Conservation (phyloP, 2,329 filamentous ascomycete genomes). For the Aspergillus clavatus region DNA sequence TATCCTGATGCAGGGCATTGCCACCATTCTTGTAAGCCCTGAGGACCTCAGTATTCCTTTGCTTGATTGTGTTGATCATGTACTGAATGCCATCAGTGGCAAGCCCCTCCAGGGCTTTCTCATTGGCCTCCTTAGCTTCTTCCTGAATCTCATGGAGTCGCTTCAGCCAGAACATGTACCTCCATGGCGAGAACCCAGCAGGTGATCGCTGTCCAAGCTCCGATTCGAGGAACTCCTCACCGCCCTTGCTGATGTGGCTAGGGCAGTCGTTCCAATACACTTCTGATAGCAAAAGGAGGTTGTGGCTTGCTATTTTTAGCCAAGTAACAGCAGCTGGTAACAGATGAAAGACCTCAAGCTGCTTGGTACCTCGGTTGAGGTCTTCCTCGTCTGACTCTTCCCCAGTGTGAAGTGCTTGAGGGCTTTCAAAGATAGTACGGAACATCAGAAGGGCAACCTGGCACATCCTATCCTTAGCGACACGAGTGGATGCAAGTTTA, state of each 20-base stretch:
- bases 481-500: conserved; percentile 21
- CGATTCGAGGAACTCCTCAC: conserved; percentile 17
- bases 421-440: conserved; percentile 13
- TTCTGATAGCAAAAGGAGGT: conserved; percentile 19
- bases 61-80: conserved; percentile 13
- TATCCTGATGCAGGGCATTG: conserved; percentile 8
- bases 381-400: conserved; percentile 17
- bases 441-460: conserved; percentile 17
- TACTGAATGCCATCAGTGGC: conserved; percentile 16
- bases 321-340: conserved; percentile 17
- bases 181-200: conserved; percentile 21
- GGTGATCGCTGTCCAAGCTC: conserved; percentile 21
- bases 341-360: conserved; percentile 12
- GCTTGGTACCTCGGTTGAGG: conserved; percentile 2
- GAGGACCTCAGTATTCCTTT: conserved; percentile 16
- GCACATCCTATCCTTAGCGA: conserved; percentile 16
- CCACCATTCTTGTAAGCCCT: conserved; percentile 7
- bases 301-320: conserved; percentile 13
- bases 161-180: conserved; percentile 26
- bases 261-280: conserved; percentile 20
- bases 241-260: conserved; percentile 13
- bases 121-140: conserved; percentile 14
- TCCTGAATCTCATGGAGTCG: conserved; percentile 21
- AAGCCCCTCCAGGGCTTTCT: conserved; percentile 17
- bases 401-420: conserved; percentile 9